Conservation (phyloP, 768 basidiomycete species). For the Coprinopsis cinerea region DNA sequence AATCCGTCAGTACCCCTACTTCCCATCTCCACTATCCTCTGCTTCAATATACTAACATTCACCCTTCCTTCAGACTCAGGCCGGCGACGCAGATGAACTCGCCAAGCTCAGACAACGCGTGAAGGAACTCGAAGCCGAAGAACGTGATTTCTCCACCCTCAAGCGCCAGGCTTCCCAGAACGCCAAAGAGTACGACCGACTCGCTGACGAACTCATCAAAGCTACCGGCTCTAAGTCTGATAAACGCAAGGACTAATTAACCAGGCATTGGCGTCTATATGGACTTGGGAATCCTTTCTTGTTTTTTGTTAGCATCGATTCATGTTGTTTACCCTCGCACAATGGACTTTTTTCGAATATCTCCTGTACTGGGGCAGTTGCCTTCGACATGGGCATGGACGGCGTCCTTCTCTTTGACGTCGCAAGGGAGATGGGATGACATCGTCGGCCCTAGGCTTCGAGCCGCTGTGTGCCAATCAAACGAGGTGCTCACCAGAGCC, state of each 20-base stretch:
- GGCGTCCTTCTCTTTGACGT: no score
- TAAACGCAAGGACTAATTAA: slow-evolving; percentile 59
- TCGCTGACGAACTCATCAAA: slow-evolving; percentile 73
- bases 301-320: no score
- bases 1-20: slow-evolving; percentile 29
- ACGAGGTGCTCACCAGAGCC: no score
- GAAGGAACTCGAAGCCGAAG: slow-evolving; percentile 47
- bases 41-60: no score
- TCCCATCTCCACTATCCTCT: not conserved
- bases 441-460: no score
- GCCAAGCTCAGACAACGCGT: slow-evolving; percentile 66
- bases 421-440: no score
- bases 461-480: no score
- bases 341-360: no score
- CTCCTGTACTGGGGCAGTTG: no score
- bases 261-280: not conserved
- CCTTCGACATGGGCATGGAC: no score
- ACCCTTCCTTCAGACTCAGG: slow-evolving; percentile 7
- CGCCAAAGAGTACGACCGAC: slow-evolving; percentile 73
- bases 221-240: slow-evolving; percentile 48
- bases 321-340: no score
- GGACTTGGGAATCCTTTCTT: not conserved
- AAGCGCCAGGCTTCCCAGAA: slow-evolving; percentile 82
- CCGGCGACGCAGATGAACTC: slow-evolving; percentile 47
- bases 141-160: slow-evolving; percentile 67